Conservation (phyloP, 140 eudicot genomes). For the Ambrosia hybrid region DNA sequence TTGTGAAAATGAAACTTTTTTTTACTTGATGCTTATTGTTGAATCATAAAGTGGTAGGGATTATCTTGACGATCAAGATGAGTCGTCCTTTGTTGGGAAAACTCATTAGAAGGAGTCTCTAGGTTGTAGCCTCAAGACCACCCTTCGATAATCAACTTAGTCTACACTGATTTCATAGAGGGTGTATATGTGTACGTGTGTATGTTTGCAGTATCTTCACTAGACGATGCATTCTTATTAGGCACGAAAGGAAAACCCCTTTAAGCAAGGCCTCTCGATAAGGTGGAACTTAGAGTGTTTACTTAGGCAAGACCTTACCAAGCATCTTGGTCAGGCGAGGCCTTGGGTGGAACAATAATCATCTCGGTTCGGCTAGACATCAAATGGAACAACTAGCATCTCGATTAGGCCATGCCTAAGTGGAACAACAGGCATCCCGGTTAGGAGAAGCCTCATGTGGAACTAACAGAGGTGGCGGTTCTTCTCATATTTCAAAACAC, state of each 20-base stretch:
- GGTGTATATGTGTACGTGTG: neutral
- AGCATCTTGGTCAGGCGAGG: neutral
- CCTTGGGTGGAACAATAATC: neutral
- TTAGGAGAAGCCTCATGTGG: neutral
- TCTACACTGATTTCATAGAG: neutral
- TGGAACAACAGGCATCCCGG: neutral
- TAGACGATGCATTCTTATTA: too few species aligned
- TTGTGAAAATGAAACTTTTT: slow-evolving; percentile 3
- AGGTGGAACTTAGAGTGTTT: neutral
- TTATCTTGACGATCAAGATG: neutral
- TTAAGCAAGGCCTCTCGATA: too few species aligned
- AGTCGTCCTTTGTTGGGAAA: neutral
- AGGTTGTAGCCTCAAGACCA: neutral
- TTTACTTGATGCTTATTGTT: neutral
- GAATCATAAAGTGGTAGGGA: neutral
- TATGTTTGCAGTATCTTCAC: too few species aligned
- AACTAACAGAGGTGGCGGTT: neutral
- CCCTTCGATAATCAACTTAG: neutral
- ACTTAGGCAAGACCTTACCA: neutral
- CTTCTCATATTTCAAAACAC: neutral
- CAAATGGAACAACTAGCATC: neutral
- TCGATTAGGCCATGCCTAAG: too few species aligned
- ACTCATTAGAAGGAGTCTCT: neutral
- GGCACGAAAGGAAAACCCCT: too few species aligned
- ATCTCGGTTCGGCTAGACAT: neutral